These are phyloP conservation scores for Phytophthora litchii DNA, from an alignment of 352 stramenopile genomes.

Conservation along the genomic window DNA sequence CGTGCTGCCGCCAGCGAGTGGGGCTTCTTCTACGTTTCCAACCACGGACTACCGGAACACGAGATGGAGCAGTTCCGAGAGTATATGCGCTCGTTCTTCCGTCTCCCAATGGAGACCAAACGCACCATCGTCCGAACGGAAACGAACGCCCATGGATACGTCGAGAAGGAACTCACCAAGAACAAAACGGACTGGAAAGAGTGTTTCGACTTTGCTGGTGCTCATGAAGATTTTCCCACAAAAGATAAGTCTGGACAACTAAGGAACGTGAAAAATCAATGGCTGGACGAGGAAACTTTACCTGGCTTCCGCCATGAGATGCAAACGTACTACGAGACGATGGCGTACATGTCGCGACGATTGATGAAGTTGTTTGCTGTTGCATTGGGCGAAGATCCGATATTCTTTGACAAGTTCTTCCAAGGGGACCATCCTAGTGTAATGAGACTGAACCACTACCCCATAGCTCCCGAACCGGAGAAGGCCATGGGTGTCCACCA, in stretches of 20 bases:
- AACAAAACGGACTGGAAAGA: conserved; percentile 94
- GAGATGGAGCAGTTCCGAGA: conserved; percentile 74
- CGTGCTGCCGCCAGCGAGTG: conserved; percentile 54
- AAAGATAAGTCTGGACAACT: conserved; percentile 64
- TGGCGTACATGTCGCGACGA: conserved; percentile 58
- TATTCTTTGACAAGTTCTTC: conserved; percentile 74
- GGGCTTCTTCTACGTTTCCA: conserved; percentile 94
- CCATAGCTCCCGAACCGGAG: conserved; percentile 50
- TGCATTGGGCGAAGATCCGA: conserved; percentile 51
- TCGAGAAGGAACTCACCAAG: conserved; percentile 95
- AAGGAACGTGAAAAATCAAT: conserved; percentile 88
- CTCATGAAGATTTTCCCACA: conserved; percentile 44
- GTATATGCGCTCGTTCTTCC: conserved; percentile 86
- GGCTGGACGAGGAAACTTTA: conserved; percentile 49
- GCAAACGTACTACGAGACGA: conserved; percentile 49
- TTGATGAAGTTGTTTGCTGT: conserved; percentile 68
- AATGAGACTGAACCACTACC: conserved; percentile 93
- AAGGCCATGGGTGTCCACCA: conserved; percentile 62
- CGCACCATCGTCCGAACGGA: conserved; percentile 61
- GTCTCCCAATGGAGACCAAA: conserved; percentile 66
- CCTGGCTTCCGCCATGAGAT: conserved; percentile 64
- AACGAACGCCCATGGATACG: conserved; percentile 91
- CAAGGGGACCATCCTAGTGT: conserved; percentile 84
- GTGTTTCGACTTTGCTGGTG: conserved; percentile 71
- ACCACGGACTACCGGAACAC: conserved; percentile 69